phyloP scores from a whole-genome alignment of 2,329 filamentous ascomycete species.

The Colletotrichum sidae region DNA sequence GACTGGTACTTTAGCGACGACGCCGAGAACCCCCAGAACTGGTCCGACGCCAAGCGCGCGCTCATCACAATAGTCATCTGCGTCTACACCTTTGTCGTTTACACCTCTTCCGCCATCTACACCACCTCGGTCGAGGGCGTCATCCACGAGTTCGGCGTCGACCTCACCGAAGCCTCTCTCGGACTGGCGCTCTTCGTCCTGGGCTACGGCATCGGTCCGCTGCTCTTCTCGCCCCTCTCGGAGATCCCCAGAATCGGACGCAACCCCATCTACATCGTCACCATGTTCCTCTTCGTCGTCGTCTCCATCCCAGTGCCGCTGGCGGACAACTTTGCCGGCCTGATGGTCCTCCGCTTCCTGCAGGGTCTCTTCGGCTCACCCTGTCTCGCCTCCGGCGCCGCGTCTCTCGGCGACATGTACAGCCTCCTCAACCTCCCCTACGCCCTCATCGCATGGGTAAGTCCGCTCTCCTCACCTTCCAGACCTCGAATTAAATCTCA shows the following conservation, averaged over 20 bases:
- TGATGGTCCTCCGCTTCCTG: slow-evolving; percentile 73
- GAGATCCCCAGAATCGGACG: slow-evolving; percentile 76
- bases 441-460: slow-evolving; percentile 69
- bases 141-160: slow-evolving; percentile 64
- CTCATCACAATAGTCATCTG: slow-evolving; percentile 59
- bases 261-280: slow-evolving; percentile 75
- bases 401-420: slow-evolving; percentile 65
- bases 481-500: too few relatives aligned
- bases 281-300: slow-evolving; percentile 76
- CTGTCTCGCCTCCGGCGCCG: slow-evolving; percentile 70
- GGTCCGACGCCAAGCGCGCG: slow-evolving; percentile 56
- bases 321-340: slow-evolving; percentile 70
- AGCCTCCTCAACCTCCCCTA: slow-evolving; percentile 67
- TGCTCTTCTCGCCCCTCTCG: slow-evolving; percentile 74
- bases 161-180: slow-evolving; percentile 62
- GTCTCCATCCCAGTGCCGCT: slow-evolving; percentile 73
- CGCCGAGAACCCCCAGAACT: slow-evolving; percentile 66
- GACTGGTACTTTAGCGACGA: slow-evolving; percentile 69
- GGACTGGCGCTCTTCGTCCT: slow-evolving; percentile 73
- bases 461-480: slow-evolving; percentile 44
- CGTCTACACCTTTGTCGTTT: slow-evolving; percentile 71
- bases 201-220: slow-evolving; percentile 72
- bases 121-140: slow-evolving; percentile 60
- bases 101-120: slow-evolving; percentile 61
- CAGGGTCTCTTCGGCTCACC: slow-evolving; percentile 76